A percentile compares a stretch with the other conserved stretches of the same genome.
These are phyloP conservation scores for Diaporthe batatas DNA, from an alignment of 2,329 filamentous ascomycete genomes.

Conservation along the genomic window DNA sequence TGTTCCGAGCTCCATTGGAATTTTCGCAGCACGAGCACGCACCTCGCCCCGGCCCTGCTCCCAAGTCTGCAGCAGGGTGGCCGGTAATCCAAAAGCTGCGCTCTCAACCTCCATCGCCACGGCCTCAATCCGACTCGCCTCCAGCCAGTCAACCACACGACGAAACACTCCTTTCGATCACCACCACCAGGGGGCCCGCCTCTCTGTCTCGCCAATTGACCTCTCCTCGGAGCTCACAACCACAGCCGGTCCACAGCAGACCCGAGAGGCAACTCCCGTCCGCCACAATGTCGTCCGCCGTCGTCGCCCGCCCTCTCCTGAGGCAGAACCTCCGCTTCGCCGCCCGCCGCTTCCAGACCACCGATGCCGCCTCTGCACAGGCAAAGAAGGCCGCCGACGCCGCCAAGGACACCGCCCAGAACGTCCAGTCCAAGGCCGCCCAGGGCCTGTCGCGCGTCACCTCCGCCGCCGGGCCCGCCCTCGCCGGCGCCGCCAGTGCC, in stretches of 20 bases:
- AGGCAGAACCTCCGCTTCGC: conserved; percentile 47
- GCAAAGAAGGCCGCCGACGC: conserved; percentile 59
- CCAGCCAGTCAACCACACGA: conserved; percentile 23
- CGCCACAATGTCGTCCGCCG: conserved; percentile 40
- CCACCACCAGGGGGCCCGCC: conserved; percentile 30
- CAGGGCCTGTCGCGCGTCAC: conserved; percentile 87
- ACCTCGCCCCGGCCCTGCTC: conserved; percentile 21
- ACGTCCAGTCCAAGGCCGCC: conserved; percentile 75
- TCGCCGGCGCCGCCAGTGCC: conserved; percentile 80
- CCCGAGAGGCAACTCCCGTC: neutral
- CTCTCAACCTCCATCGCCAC: conserved; percentile 30
- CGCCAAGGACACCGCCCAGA: conserved; percentile 57
- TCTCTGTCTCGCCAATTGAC: conserved; percentile 28
- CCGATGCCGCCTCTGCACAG: conserved; percentile 57
- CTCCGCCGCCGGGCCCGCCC: conserved; percentile 82
- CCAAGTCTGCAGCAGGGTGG: conserved; percentile 35
- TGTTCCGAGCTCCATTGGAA: conserved; percentile 42
- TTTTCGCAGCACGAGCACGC: conserved; percentile 41
- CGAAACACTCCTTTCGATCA: conserved; percentile 33
- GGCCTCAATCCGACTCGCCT: conserved; percentile 20
- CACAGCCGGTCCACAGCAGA: neutral
- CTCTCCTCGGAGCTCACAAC: neutral
- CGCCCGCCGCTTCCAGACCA: conserved; percentile 72
- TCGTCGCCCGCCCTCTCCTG: conserved; percentile 42
- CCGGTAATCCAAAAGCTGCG: conserved; percentile 37